Conservation (phyloP, 805 yeast species). For the Tetrapisispora fleetii region DNA sequence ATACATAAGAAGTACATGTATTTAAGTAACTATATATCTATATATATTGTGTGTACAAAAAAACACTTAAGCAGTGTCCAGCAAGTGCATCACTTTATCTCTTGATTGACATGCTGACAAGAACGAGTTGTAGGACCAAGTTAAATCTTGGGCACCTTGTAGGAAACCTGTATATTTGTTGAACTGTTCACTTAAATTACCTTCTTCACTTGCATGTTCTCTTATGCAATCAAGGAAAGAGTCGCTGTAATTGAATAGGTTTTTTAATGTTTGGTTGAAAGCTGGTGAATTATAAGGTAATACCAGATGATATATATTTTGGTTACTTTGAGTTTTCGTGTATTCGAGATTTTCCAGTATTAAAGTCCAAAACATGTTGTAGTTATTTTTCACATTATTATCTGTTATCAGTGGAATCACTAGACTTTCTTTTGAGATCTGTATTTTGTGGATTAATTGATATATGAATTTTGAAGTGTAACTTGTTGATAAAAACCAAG, state of each 20-base stretch:
- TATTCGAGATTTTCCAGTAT: slow-evolving; percentile 9
- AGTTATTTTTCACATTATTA: slow-evolving; percentile 1
- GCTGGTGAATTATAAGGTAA: slow-evolving; percentile 28
- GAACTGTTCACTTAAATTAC: slow-evolving; percentile 87
- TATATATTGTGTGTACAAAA: not conserved
- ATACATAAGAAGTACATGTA: too few species aligned
- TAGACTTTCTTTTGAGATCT: slow-evolving; percentile 35
- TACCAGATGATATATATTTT: slow-evolving; percentile 1
- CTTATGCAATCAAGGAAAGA: slow-evolving; percentile 51
- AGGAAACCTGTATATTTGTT: slow-evolving; percentile 70
- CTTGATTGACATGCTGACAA: slow-evolving; percentile 66
- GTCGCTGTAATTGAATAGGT: slow-evolving; percentile 50
- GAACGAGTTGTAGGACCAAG: slow-evolving; percentile 84
- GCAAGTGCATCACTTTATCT: slow-evolving; percentile 12
- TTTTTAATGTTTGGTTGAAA: slow-evolving; percentile 37
- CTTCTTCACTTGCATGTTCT: slow-evolving; percentile 46
- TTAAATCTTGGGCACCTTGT: slow-evolving; percentile 79
- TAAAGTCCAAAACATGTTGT: slow-evolving; percentile 20
- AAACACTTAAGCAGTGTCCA: not conserved
- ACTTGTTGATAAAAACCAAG: slow-evolving; percentile 81
- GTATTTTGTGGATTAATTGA: slow-evolving; percentile 38
- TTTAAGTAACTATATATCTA: not conserved
- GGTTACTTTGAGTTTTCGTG: slow-evolving; percentile 4
- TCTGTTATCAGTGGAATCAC: slow-evolving; percentile 25
- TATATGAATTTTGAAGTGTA: slow-evolving; percentile 57